phyloP scores from a whole-genome alignment of 768 basidiomycete genomes.

The Auricularia sp. region DNA sequence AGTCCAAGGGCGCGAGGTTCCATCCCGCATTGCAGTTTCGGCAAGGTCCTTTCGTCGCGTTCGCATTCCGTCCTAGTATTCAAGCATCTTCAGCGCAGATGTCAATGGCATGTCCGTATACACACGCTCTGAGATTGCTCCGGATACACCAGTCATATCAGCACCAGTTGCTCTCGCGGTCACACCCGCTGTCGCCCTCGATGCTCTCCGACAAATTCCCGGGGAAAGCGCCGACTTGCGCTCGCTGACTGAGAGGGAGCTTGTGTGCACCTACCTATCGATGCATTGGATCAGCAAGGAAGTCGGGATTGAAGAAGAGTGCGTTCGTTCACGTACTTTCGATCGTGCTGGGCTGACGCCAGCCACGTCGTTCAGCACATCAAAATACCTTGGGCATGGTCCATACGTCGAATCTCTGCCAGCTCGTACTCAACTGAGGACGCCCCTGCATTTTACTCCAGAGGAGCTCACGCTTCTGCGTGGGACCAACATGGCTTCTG shows the following conservation, averaged over 20 bases:
- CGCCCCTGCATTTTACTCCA: constrained; percentile 61
- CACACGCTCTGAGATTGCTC: constrained; percentile 36
- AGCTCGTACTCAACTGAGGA: constrained; percentile 39
- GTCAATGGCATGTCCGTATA: constrained; percentile 8
- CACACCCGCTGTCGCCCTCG: constrained; percentile 38
- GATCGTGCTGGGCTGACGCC: not conserved
- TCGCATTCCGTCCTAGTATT: not conserved
- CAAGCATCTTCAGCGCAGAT: not conserved
- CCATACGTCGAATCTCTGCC: constrained; percentile 69
- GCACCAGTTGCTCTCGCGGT: constrained; percentile 60
- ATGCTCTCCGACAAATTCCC: constrained; percentile 31
- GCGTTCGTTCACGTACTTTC: constrained; percentile 23
- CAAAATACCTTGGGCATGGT: constrained; percentile 17
- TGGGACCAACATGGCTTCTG: constrained; percentile 75
- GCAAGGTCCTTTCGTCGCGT: not conserved
- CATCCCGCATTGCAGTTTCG: not conserved
- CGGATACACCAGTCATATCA: constrained; percentile 47
- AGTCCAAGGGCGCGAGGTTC: not conserved
- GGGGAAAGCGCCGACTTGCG: constrained; percentile 12
- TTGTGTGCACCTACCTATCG: constrained; percentile 55
- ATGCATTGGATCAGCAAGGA: constrained; percentile 46
- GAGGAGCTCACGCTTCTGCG: constrained; percentile 54
- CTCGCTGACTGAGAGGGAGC: constrained; percentile 54
- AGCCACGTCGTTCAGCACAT: not conserved
- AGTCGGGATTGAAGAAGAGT: constrained; percentile 3